Evolutionary conservation across 148 eudicot genomes (phyloP), one percentile per base, ranked within the genome.

Genomic region (Chenopodium album): DNA sequence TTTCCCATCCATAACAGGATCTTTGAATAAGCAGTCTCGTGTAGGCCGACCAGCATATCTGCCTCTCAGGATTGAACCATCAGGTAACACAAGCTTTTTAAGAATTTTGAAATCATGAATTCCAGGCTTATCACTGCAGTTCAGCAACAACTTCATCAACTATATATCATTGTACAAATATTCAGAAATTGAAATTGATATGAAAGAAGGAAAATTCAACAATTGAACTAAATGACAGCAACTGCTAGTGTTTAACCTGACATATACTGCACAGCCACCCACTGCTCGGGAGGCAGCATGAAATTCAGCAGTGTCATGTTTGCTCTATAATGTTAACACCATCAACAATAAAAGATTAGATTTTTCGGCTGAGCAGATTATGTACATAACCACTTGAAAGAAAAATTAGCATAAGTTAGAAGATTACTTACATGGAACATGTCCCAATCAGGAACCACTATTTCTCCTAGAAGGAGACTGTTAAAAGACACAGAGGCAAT

Each of bases 401-500:
- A 41, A 41, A 41, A 41, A 41, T 6, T 41, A 5, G 44, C 26
- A 46, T 34, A 37, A 28, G 23, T 32, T n/a, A 79, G 60, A 22
- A 22, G 50, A 50, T 19, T 48, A 73, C 86, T 81, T 85, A 90
- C 91, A 29, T 89, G 89, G 64, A 90, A 90, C 91, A 90, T 90
- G 86, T 90, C 91, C 93, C 93, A 90, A 86, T 90, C 93, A 73
- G 91, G 93, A 73, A 90, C 91, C 73, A 90, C 90, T n/a, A 90
- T 81, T 80, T 90, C 93, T 34, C 93, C 93, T 44, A 90, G 84
- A 60, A 90, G 85, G 70, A 90, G 86, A 75, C 90, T 90, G 85
- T 87, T 90, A 76, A 87, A 90, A 77, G 93, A 87, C 32, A 90
- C 91, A 17, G 93, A 79, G 7, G 91, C 84, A 9, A 90, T 86